Evolutionary conservation across 768 basidiomycete genomes (phyloP), one percentile per base, ranked within the genome.

Genomic region (Tylopilus plumbeoviolaceoides): DNA sequence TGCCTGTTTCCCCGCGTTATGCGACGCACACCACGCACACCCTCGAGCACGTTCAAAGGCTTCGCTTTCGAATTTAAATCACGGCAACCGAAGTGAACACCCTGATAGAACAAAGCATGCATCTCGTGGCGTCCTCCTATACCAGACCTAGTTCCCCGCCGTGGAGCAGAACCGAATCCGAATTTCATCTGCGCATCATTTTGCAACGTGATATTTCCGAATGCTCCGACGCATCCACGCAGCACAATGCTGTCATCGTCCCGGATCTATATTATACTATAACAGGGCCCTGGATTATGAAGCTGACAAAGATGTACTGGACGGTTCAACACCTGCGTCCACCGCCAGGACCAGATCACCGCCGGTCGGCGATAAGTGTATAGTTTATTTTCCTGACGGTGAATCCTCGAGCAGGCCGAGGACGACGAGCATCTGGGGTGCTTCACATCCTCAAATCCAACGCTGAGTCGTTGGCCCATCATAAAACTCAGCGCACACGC

Each of bases 171-270:
- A 28, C 41, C 36, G 30, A 40, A 27, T 39, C 41, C 36, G 30
- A 40, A 27, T 39, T 38, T 14, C 28, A 17, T 33, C 23, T 7
- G 17, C 42, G 23, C n/a, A 28, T 17, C 18, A 18, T 18, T 2
- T 28, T n/a, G n/a, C 47, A 27, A 38, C 12, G 39, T n/a, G 15
- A 25, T n/a, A 39, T 39, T 10, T 39, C 38, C 38, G 38, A 18
- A n/a, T 38, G n/a, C 17, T 41, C 38, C 47, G 45, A 18, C 30
- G 1, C 36, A 39, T 40, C 44, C 6, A 20, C 23, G 23, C 23
- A 4, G 23, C 23, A 23, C 23, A 5, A 23, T 43, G 54, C 28
- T 55, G 54, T 55, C 40, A 48, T 49, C 33, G 30, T 23, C 27
- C 15, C 31, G n/a, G n/a, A 9, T 21, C 17, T 11, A 35, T 9